phyloP scores from a whole-genome alignment of 768 basidiomycete species.

The Grammothele lineata region DNA sequence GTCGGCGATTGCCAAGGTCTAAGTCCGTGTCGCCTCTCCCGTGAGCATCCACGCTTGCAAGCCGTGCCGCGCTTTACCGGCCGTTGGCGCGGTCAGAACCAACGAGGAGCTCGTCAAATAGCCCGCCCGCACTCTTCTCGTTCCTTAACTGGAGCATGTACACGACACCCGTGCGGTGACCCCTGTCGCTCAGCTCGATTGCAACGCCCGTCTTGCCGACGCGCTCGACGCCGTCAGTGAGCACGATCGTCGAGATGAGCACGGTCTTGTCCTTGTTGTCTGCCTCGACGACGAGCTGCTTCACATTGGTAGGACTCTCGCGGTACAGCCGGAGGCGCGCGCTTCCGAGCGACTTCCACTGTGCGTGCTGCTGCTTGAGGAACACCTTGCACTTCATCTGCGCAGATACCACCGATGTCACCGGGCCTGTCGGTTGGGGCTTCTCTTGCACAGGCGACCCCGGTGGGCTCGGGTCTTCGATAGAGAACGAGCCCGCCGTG shows the following conservation, averaged over 20 bases:
- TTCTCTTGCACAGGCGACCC: slow-evolving; percentile 67
- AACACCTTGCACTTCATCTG: slow-evolving; percentile 99
- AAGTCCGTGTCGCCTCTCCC: slow-evolving; percentile 6
- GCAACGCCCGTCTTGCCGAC: slow-evolving; percentile 99
- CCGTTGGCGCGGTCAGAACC: slow-evolving; percentile 70
- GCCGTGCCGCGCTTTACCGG: not conserved
- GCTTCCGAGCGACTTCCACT: slow-evolving; percentile 93
- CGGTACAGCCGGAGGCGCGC: slow-evolving; percentile 85
- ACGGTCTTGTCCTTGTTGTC: slow-evolving; percentile 72
- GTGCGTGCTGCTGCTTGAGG: slow-evolving; percentile 90
- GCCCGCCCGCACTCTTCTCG: slow-evolving; percentile 76
- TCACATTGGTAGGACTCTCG: slow-evolving; percentile 82
- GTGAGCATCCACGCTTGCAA: not conserved
- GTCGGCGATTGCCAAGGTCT: not conserved
- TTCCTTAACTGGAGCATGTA: slow-evolving; percentile 97
- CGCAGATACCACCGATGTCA: slow-evolving; percentile 73
- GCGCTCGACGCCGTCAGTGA: slow-evolving; percentile 94
- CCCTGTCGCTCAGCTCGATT: slow-evolving; percentile 89
- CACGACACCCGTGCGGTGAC: slow-evolving; percentile 87
- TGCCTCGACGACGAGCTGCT: slow-evolving; percentile 93
- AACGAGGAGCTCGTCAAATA: slow-evolving; percentile 83
- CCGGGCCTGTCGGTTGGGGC: slow-evolving; percentile 53
- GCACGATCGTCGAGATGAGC: slow-evolving; percentile 91
- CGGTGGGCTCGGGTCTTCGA: slow-evolving; percentile 78
- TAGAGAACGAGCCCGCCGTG: slow-evolving; percentile 41